Conservation (phyloP, 23 red algal genomes). For the Gracilaria caudata region DNA sequence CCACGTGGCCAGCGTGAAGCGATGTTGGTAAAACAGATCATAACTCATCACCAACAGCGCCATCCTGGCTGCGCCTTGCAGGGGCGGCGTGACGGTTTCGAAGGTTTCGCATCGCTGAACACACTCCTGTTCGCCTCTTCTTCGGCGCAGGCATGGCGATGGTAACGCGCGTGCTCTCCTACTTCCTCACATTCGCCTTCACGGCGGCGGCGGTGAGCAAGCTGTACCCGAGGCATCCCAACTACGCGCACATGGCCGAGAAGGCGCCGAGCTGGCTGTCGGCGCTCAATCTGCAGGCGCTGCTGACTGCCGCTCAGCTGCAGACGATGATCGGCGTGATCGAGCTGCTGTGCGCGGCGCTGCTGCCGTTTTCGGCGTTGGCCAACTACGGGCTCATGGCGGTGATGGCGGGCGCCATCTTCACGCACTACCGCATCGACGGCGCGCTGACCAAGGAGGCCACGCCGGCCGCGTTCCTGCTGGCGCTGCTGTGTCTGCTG, state of each 20-base stretch:
- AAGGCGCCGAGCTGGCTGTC: conserved; percentile 1
- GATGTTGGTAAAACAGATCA: too few species aligned
- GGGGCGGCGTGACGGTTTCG: too few species aligned
- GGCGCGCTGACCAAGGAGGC: conserved; percentile 16
- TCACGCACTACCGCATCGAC: conserved; percentile 9
- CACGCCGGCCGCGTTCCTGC: conserved; percentile 15
- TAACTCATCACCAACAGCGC: too few species aligned
- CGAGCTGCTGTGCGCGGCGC: not conserved
- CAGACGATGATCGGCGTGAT: not conserved
- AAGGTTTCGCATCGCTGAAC: too few species aligned
- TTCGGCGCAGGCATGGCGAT: not conserved
- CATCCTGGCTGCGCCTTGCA: too few species aligned
- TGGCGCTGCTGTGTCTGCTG: not conserved
- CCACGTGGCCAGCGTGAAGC: conserved; percentile 8
- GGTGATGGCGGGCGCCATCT: conserved; percentile 12
- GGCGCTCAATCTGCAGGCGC: not conserved
- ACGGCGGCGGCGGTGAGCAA: conserved; percentile 11
- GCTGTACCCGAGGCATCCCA: conserved; percentile 4
- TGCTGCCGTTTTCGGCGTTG: not conserved
- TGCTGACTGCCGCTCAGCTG: not conserved
- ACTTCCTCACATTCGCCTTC: conserved; percentile 29
- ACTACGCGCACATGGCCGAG: conserved; percentile 4
- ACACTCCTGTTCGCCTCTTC: too few species aligned
- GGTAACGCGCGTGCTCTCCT: not conserved
- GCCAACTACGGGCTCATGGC: not conserved